Percentiles rank a stretch among this genome's conserved stretches.
Conservation (phyloP, 768 basidiomycete genomes). For the Leccinum barrowsii region DNA sequence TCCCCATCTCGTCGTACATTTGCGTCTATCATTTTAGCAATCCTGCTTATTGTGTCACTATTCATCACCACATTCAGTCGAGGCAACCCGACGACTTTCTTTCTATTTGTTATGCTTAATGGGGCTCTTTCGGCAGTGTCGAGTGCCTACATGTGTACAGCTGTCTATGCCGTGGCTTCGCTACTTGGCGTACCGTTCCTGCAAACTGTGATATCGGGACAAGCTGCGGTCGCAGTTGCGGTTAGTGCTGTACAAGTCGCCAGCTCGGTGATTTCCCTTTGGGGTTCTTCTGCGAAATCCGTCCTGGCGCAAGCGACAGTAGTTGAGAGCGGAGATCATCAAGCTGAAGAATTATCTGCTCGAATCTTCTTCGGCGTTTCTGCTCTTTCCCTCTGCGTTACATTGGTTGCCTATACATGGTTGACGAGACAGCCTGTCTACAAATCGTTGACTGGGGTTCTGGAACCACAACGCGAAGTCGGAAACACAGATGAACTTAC, state of each 20-base stretch:
- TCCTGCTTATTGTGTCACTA: conserved; percentile 56
- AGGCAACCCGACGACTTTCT: conserved; percentile 53
- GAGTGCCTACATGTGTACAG: conserved; percentile 74
- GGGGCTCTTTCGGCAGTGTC: conserved; percentile 57
- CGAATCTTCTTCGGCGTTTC: conserved; percentile 73
- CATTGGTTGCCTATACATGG: conserved; percentile 51
- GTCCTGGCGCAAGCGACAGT: conserved; percentile 17
- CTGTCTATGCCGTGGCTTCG: conserved; percentile 77
- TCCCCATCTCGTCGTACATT: conserved; percentile 57
- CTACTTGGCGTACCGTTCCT: conserved; percentile 72
- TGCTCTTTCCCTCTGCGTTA: conserved; percentile 57
- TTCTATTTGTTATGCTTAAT: conserved; percentile 61
- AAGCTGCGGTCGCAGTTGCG: conserved; percentile 80
- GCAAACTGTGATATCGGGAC: conserved; percentile 80
- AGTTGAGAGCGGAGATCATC: conserved; percentile 28
- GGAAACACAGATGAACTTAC: conserved; percentile 27
- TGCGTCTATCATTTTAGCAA: conserved; percentile 46
- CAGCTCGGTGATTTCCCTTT: conserved; percentile 59
- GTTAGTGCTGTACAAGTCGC: conserved; percentile 75
- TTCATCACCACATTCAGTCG: conserved; percentile 63
- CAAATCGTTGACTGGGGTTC: conserved; percentile 45
- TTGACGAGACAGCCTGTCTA: conserved; percentile 60
- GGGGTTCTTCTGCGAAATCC: conserved; percentile 36
- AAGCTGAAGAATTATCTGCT: conserved; percentile 63
- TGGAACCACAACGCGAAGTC: conserved; percentile 38